Evolutionary conservation across 306 rosid species (phyloP).

Genomic region (Hylodesmum podocarpum): DNA sequence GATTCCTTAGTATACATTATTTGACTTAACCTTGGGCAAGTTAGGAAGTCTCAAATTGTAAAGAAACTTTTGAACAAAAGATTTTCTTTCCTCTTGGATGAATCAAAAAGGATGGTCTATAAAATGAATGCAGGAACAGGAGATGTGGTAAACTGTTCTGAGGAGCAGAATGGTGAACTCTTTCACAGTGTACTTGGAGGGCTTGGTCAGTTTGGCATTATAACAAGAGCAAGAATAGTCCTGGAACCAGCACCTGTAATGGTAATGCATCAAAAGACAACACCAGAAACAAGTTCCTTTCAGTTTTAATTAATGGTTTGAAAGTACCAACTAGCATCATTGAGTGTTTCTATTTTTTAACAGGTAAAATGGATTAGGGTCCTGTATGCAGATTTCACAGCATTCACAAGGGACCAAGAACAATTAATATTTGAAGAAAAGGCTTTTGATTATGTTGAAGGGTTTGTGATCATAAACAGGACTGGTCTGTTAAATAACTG

Average conservation of each 20-base stretch:
- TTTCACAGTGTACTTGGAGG: constrained; percentile 96
- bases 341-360: constrained; percentile 13
- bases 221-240: constrained; percentile 74
- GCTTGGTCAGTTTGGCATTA: constrained; percentile 95
- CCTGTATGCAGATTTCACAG: constrained; percentile 44
- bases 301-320: not conserved
- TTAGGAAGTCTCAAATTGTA: not conserved
- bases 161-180: constrained; percentile 72
- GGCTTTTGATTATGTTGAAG: constrained; percentile 83
- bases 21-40: constrained; percentile 4
- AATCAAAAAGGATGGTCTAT: constrained; percentile 10
- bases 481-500: constrained; percentile 88
- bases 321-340: not conserved
- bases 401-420: constrained; percentile 87
- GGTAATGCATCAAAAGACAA: constrained; percentile 40
- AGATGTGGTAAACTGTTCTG: constrained; percentile 73
- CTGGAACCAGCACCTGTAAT: constrained; percentile 85
- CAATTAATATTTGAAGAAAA: constrained; percentile 55
- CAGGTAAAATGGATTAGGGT: constrained; percentile 66
- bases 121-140: constrained; percentile 77
- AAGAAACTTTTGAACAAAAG: not conserved
- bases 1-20: not conserved
- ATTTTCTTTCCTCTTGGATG: not conserved
- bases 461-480: constrained; percentile 92
- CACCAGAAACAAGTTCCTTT: constrained; percentile 21